These are phyloP conservation scores for Chytriomyces sp. DNA, from an alignment of 192 early-diverging fungal species.

Conservation along the genomic window DNA sequence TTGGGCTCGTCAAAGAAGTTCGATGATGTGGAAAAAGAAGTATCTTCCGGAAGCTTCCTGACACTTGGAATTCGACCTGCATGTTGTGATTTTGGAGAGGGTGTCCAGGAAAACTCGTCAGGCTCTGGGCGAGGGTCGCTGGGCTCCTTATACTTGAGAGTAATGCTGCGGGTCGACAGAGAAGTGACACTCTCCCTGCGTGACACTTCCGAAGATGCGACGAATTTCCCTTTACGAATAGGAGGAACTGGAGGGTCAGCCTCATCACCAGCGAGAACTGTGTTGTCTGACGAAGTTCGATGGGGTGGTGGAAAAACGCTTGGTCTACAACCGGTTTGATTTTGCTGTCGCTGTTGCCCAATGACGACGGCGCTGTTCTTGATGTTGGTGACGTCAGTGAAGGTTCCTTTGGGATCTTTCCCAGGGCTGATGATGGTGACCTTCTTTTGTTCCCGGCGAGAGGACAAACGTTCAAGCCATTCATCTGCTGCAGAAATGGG, in stretches of 20 bases:
- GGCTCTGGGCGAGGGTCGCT: neutral
- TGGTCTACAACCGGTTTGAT: no score
- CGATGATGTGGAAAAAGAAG: no score
- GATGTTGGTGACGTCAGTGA: no score
- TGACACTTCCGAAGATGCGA: neutral
- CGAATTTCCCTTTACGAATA: neutral
- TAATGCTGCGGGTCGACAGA: neutral
- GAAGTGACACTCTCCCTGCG: neutral
- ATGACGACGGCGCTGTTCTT: neutral
- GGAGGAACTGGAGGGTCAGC: neutral
- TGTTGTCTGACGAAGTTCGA: neutral
- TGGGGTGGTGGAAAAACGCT: neutral
- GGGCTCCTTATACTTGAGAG: neutral
- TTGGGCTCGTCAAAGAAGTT: neutral
- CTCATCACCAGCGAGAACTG: neutral
- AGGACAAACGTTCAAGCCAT: neutral
- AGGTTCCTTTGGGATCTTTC: no score
- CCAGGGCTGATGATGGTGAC: neutral
- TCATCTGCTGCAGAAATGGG: neutral
- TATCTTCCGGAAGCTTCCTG: no score
- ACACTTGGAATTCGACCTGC: no score
- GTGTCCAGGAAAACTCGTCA: neutral
- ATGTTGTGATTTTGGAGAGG: neutral
- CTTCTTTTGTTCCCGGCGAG: neutral
- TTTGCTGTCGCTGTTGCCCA: no score